phyloP scores from a whole-genome alignment of 768 basidiomycete species.

The Lactifluus echinatus region DNA sequence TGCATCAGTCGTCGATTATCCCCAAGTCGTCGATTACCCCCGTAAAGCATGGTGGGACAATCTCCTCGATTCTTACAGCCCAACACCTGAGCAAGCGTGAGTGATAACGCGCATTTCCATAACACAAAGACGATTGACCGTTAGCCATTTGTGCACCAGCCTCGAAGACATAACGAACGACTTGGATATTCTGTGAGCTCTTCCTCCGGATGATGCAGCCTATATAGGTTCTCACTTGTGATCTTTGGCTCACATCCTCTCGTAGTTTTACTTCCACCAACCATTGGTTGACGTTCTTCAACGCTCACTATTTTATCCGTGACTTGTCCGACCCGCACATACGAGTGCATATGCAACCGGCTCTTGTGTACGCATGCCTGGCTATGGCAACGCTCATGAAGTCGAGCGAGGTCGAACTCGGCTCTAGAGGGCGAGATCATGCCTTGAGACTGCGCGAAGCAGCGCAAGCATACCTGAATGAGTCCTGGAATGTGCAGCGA shows the following conservation, averaged over 20 bases:
- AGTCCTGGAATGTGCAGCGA: constrained; percentile 42
- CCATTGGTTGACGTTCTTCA: constrained; percentile 63
- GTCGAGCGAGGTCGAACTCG: constrained; percentile 58
- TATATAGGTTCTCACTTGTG: not conserved
- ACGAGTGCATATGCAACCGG: constrained; percentile 54
- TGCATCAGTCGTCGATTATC: constrained; percentile 28
- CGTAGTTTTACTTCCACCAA: constrained; percentile 57
- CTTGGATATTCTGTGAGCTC: constrained; percentile 42
- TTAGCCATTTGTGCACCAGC: constrained; percentile 26
- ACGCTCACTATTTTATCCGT: constrained; percentile 45
- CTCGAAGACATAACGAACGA: constrained; percentile 43
- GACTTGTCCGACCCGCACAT: constrained; percentile 44
- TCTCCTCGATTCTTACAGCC: constrained; percentile 36
- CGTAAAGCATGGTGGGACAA: constrained; percentile 41
- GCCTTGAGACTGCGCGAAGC: constrained; percentile 49
- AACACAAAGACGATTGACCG: not conserved
- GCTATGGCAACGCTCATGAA: constrained; percentile 66
- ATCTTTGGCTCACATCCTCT: not conserved
- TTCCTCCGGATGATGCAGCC: not conserved
- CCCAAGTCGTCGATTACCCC: constrained; percentile 27
- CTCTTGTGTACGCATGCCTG: constrained; percentile 57
- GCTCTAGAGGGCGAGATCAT: constrained; percentile 43
- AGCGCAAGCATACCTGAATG: constrained; percentile 47
- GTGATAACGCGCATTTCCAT: constrained; percentile 17
- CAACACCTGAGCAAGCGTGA: constrained; percentile 37